These are phyloP conservation scores for Sporobolomyces phaffii DNA, from an alignment of 768 basidiomycete genomes.

Conservation along the genomic window DNA sequence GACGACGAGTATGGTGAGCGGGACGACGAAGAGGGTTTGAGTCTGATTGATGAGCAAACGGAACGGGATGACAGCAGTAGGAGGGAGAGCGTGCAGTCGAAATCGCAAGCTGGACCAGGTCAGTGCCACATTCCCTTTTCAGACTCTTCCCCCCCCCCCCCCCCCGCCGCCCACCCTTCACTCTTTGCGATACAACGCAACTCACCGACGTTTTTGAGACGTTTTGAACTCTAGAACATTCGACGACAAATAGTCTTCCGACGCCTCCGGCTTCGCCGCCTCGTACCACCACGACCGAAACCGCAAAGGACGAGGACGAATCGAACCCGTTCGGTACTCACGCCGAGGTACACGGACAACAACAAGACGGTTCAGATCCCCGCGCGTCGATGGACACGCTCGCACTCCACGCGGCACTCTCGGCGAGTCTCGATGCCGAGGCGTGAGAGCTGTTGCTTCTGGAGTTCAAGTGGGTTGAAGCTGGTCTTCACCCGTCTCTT, in stretches of 20 bases:
- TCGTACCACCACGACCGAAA: neutral
- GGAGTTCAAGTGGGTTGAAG: too few species aligned
- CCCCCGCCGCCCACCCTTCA: neutral
- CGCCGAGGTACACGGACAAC: neutral
- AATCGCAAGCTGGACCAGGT: neutral
- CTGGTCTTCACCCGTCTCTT: neutral
- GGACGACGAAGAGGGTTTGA: neutral
- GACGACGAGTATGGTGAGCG: neutral
- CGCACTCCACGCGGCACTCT: constrained; percentile 17
- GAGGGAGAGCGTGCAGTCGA: neutral
- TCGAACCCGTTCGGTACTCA: constrained; percentile 6
- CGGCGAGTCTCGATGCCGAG: constrained; percentile 16
- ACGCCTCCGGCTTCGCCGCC: neutral
- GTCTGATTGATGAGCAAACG: neutral
- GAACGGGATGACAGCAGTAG: neutral
- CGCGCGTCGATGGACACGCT: constrained; percentile 29
- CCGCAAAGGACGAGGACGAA: neutral
- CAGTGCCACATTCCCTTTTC: too few species aligned
- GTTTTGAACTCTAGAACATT: too few species aligned
- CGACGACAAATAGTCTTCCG: too few species aligned
- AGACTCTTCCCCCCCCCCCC: too few species aligned
- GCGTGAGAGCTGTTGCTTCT: neutral
- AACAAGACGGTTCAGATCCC: constrained; percentile 12
- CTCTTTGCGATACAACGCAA: too few species aligned
- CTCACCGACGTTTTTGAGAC: too few species aligned